A percentile compares a stretch with the other conserved stretches of the same genome.
These are phyloP conservation scores for Xerocomellus chrysenteron DNA, from an alignment of 768 basidiomycete genomes.

Conservation along the genomic window DNA sequence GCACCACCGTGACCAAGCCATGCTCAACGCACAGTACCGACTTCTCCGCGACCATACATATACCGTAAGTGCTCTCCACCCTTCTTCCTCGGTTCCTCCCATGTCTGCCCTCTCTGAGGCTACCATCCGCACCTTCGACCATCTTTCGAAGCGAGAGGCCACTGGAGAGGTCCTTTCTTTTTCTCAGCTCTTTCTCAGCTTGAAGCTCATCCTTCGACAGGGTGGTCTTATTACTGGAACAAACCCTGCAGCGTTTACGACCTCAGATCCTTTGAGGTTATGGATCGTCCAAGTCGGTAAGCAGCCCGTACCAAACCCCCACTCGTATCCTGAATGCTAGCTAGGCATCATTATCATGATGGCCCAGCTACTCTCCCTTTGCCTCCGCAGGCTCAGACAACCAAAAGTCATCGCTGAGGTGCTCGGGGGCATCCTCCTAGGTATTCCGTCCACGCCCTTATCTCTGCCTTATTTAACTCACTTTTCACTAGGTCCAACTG, in stretches of 20 bases:
- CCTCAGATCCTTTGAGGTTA: constrained; percentile 66
- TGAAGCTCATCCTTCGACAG: constrained; percentile 34
- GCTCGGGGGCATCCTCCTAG: constrained; percentile 86
- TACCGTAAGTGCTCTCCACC: too few relatives aligned
- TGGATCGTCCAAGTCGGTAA: constrained; percentile 80
- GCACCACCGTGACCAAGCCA: too few relatives aligned
- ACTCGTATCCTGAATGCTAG: not conserved
- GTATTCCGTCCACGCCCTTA: constrained; percentile 45
- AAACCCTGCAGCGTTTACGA: constrained; percentile 67
- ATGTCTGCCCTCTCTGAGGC: constrained; percentile 48
- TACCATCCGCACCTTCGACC: constrained; percentile 23
- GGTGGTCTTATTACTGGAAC: constrained; percentile 75
- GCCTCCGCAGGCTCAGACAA: constrained; percentile 72
- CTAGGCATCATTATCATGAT: constrained; percentile 80
- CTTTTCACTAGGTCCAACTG: constrained; percentile 41
- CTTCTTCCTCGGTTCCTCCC: not conserved
- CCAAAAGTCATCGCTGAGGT: constrained; percentile 86
- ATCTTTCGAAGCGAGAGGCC: constrained; percentile 1
- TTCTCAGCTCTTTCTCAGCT: not conserved
- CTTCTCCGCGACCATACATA: too few relatives aligned
- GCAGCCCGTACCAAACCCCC: constrained; percentile 15
- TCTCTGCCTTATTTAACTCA: not conserved
- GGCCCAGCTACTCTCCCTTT: constrained; percentile 72
- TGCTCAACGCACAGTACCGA: too few relatives aligned
- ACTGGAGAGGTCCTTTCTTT: constrained; percentile 23